Evolutionary conservation across 2,329 filamentous ascomycete genomes (phyloP).

Genomic region (Cordyceps fumosorosea): DNA sequence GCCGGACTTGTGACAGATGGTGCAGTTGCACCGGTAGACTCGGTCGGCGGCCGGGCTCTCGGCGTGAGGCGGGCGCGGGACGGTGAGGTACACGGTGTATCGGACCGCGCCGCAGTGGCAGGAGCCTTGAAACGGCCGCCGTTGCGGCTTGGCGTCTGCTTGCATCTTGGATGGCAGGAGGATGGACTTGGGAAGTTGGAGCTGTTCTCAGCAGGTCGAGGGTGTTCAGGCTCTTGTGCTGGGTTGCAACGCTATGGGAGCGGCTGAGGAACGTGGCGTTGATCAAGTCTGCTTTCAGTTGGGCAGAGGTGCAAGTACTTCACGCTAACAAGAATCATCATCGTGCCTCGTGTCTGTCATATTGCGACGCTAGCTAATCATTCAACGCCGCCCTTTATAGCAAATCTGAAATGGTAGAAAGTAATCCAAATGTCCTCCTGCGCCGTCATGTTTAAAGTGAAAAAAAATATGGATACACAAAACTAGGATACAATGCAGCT

Average conservation of each 20-base stretch:
- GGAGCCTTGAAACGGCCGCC: slow-evolving; percentile 25
- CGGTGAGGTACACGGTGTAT: slow-evolving; percentile 34
- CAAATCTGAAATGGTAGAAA: not conserved
- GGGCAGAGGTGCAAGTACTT: too few species aligned
- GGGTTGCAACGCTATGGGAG: too few species aligned
- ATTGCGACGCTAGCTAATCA: not conserved
- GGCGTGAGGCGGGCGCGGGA: slow-evolving; percentile 23
- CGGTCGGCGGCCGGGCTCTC: not conserved
- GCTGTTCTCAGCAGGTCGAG: not conserved
- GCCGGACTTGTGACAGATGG: slow-evolving; percentile 40
- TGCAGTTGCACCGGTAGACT: slow-evolving; percentile 40
- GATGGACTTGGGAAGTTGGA: not conserved
- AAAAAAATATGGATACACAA: not conserved
- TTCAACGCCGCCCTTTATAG: too few species aligned
- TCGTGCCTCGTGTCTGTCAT: not conserved
- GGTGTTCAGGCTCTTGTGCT: not conserved
- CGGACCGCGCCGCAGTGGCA: slow-evolving; percentile 37
- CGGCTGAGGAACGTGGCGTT: not conserved
- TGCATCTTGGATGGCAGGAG: not conserved
- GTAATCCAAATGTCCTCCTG: not conserved
- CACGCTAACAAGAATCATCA: too few species aligned
- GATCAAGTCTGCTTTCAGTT: not conserved
- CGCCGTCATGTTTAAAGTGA: not conserved
- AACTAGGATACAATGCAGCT: slow-evolving; percentile 5
- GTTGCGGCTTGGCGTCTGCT: not conserved